Base-by-base conservation (phyloP, 768 basidiomycete genomes). In the Leccinum broughii region DNA sequence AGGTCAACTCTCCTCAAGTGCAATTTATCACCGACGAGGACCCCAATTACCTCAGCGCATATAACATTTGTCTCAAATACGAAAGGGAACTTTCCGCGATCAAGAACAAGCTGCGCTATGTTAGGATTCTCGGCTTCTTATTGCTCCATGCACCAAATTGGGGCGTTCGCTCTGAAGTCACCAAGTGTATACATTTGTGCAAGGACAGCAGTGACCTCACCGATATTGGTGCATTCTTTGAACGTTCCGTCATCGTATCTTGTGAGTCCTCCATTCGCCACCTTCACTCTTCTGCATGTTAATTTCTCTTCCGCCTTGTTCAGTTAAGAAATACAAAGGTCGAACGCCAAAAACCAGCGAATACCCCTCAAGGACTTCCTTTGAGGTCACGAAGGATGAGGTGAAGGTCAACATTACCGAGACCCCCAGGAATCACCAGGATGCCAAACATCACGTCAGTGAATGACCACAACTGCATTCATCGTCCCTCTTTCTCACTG, bases 321-420 rank as follows among this genome's bases (percentile, higher is more conserved):
- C 41, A 68, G 67, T 70, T 17, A 64, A 52, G 26, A 61, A 41
- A 20, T 52, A 15, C 49, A 67, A 57, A 51, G 62, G 63, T 30
- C 58, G 59, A 49, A 76, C 68, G 2, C 74, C 72, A 6, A 22
- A 35, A 10, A 32, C 10, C 32, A 32, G 32, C 32, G 32, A 51
- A 7, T 58, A 59, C 55, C 34, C 65, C 63, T 9, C 62, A 30
- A 53, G 66, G 14, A 46, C 66, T 4, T 70, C 66, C 4, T 73
- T 70, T 24, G 63, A 68, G 15, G 32, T 3, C 6, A 48, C 22
- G 14, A 37, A 62, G 51, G 55, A n/a, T 10, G 41, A 50, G 22
- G 1, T 51, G 35, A 56, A 28, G 44, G 54, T 30, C 8, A 26
- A 55, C 17, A 39, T 58, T 24, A 30, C 1, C 6, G 11, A 39